Base-by-base conservation (phyloP, 2,329 filamentous ascomycete genomes). In the Pseudocercospora fuligena region DNA sequence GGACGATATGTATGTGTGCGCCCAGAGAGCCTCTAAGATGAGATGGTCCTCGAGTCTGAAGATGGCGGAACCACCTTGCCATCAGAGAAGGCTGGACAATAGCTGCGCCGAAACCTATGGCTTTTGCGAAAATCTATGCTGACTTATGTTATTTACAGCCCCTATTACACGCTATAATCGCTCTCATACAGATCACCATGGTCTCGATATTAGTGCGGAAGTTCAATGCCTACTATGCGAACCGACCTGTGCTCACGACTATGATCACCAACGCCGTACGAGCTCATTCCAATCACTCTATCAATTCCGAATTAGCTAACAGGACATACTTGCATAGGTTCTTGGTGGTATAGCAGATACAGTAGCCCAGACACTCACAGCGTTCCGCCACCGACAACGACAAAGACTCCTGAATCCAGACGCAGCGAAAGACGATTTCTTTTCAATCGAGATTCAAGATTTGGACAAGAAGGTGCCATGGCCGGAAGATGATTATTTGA, bases 181-280 rank as follows among this genome's bases (percentile, higher is more conserved):
- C 97, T 79, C 80, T 97, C 53, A 86, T 97, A 81, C 91, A 99
- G 82, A 92, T 98, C 89, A 89, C 89, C 66, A 89, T 97, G 79
- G 87, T 94, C 69, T 92, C 90, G 72, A 87, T 95, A 71, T 83
- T 99, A 63, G 89, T 90, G 54, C 87, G 92, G 74, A 92, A 93
- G 78, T 99, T 97, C 85, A 97, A 97, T 82, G 87, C 89, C 72
- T 97, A 96, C 83, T 99, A 98, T 87, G 90, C 92, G 72, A 90
- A 93, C 77, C 91, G 92, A 77, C 95, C 94, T 92, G 92, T 99
- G 49, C 88, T 99, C 75, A 99, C 95, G 69, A 99, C 97, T 81
- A 99, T 99, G 94, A 92, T 97, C 77, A 97, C 94, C 79, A 99
- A 99, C 83, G 92, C 95, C 72, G 90, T 91, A 88, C 77, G 87